Base-by-base conservation (phyloP, 2,329 filamentous ascomycete species). In the Ceratocystis ficicola region DNA sequence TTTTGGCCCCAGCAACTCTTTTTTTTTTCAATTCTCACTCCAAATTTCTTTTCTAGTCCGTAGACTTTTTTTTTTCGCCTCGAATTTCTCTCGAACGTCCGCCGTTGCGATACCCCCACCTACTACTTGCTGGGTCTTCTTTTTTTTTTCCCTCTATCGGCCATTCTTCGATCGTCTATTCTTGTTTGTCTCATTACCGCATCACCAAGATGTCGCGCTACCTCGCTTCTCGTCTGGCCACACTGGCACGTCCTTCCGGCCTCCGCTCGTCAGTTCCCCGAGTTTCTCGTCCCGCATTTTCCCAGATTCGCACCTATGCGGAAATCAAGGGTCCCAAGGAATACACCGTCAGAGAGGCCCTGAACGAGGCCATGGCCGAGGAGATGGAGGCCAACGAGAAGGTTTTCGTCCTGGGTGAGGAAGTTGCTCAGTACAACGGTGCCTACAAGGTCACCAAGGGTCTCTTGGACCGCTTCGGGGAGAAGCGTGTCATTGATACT, bases 391-490 rank as follows among this genome's bases (percentile, higher is more conserved):
- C 78, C 75, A 95, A 99, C 78, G 83, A 87, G 70, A 97, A 96
- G 83, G 92, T 96, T 72, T 99, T 96, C 77, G 80, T 99, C 71
- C 78, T 99, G 67, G 94, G 94, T 73, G 94, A 99, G 83, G 94
- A 99, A 81, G 94, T 99, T 74, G 94, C 94, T 73, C 94, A 99
- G 80, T 99, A 99, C 83, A 99, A 99, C 78, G 94, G 94, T 82
- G 93, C 93, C 75, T 99, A 99, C 86, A 99, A 99, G 81, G 93
- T 99, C 75, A 99, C 94, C 74, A 96, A 96, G 83, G 94, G 94
- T 72, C 85, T 99, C 70, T 78, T 97, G 73, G 94, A 99, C 80
- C 89, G 93, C 73, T 99, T 99, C 76, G 94, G 94, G 72, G 92
- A 96, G 69, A 95, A 93, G 84, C 85, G 94, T 76, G 89, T 99